Evolutionary conservation across 2,329 filamentous ascomycete genomes (phyloP), one percentile per base, ranked within the genome.

Genomic region (Arthroderma sp.): DNA sequence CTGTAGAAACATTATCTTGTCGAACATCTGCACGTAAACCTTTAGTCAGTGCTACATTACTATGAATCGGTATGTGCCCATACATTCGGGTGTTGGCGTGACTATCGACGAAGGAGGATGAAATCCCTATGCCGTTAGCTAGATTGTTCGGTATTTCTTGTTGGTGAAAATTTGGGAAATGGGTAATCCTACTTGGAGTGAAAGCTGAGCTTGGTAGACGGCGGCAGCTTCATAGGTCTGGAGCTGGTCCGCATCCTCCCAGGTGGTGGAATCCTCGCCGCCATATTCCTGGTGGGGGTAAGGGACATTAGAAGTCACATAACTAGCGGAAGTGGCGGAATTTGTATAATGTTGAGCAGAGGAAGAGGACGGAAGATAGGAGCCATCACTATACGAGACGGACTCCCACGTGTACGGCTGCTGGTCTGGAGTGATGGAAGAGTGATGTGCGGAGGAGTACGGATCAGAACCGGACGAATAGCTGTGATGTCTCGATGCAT

Each of bases 181-280:
- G 43, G 17, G 31, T 31, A 25, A 54, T 31, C 60, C 55, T 59
- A 61, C 60, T 41, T 56, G 58, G 19, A 59, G 35, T 25, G 33
- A 35, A 19, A 56, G 17, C 35, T 61, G 56, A 19, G 55, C 21
- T 28, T 58, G 38, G 15, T 58, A 56, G 21, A 41, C 28, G 2
- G 28, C 56, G 6, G 55, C 54, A n/a, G 54, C 21, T n/a, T 49
- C 31, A 49, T 58, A 55, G 13, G 44, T 4, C 17, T 59, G 56
- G 31, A 56, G n/a, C 17, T 54, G 51, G n/a, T 7, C 17, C 2
- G 33, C 11, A 21, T 54, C 51, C n/a, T 54, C 13, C 33, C 51
- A 54, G 19, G 17, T 17, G 11, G 35, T n/a, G 25, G 51, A 37
- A 19, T 54, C 51, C 17, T 54, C 51, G 17, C 38, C 38, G 17